Percentiles rank a stretch among this genome's conserved stretches.
Evolutionary conservation across 805 yeast genomes (phyloP).

Genomic region (Kazachstania kunashirensis): DNA sequence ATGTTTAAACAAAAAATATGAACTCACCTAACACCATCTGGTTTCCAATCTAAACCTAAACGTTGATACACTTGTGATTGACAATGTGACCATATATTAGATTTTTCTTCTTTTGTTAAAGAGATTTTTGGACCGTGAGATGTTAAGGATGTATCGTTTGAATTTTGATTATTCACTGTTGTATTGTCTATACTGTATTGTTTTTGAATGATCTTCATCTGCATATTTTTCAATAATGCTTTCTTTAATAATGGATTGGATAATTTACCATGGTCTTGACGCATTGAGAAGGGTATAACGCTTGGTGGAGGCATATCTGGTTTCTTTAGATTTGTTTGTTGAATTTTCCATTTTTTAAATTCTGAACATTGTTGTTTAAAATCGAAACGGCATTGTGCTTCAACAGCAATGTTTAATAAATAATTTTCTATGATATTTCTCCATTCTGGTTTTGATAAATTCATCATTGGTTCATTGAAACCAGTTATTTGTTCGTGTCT

Average conservation of each 20-base stretch:
- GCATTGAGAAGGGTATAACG: constrained; percentile 12
- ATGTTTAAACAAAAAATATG: too few species aligned
- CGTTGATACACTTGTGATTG: constrained; percentile 50
- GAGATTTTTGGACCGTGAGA: constrained; percentile 11
- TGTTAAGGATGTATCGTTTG: not conserved
- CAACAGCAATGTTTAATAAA: constrained; percentile 53
- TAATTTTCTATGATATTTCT: constrained; percentile 65
- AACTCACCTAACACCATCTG: constrained; percentile 29
- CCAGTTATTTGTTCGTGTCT: constrained; percentile 34
- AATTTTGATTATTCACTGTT: not conserved
- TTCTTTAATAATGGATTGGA: constrained; percentile 22
- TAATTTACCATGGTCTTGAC: not conserved
- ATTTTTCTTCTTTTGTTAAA: constrained; percentile 48
- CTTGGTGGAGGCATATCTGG: constrained; percentile 32
- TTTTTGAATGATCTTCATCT: constrained; percentile 7
- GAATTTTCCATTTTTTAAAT: constrained; percentile 35
- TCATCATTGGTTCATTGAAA: constrained; percentile 22
- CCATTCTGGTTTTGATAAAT: constrained; percentile 53
- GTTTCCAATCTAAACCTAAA: constrained; percentile 52
- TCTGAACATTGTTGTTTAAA: constrained; percentile 45
- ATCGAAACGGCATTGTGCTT: constrained; percentile 60
- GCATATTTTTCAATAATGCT: constrained; percentile 27
- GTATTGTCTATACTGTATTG: constrained; percentile 1
- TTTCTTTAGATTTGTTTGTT: constrained; percentile 18
- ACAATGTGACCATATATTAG: constrained; percentile 52